These are phyloP conservation scores for Acacia pycnantha DNA, from an alignment of 331 rosid genomes.

Conservation along the genomic window DNA sequence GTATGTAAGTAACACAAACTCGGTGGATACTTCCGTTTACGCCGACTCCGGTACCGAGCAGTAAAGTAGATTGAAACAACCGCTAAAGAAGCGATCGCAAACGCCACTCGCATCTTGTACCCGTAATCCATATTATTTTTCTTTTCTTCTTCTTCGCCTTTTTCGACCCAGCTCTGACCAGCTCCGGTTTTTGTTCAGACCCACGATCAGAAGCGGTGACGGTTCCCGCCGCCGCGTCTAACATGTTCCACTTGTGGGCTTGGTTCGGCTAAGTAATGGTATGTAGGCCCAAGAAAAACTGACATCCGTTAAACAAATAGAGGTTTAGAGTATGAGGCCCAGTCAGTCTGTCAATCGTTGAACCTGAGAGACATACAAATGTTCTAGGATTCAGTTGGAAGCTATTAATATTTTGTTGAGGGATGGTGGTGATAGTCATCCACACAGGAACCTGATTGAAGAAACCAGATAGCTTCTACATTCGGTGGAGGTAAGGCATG, in stretches of 20 bases:
- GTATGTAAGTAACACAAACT: slow-evolving; percentile 62
- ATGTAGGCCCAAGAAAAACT: not conserved
- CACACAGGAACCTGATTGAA: no score
- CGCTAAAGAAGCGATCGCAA: slow-evolving; percentile 50
- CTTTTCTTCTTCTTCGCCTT: not conserved
- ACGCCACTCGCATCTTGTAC: slow-evolving; percentile 40
- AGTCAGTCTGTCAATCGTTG: no score
- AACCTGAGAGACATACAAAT: no score
- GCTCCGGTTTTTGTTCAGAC: not conserved
- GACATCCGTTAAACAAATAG: not conserved
- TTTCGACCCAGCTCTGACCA: not conserved
- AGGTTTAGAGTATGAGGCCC: slow-evolving; percentile 16
- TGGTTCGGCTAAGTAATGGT: not conserved
- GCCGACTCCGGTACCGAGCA: slow-evolving; percentile 40
- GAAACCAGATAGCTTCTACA: no score
- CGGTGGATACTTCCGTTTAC: slow-evolving; percentile 31
- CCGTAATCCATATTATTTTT: slow-evolving; percentile 35
- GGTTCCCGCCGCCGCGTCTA: slow-evolving; percentile 21
- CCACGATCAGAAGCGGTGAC: slow-evolving; percentile 35
- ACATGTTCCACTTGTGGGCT: not conserved
- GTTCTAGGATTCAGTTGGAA: no score
- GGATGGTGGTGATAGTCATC: no score
- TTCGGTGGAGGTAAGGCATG: no score
- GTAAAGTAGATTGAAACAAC: slow-evolving; percentile 56
- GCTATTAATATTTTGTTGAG: no score